Evolutionary conservation across 164 flowering plant genomes (phyloP), one percentile per base, ranked within the genome.

Genomic region (Houttuynia cordata): DNA sequence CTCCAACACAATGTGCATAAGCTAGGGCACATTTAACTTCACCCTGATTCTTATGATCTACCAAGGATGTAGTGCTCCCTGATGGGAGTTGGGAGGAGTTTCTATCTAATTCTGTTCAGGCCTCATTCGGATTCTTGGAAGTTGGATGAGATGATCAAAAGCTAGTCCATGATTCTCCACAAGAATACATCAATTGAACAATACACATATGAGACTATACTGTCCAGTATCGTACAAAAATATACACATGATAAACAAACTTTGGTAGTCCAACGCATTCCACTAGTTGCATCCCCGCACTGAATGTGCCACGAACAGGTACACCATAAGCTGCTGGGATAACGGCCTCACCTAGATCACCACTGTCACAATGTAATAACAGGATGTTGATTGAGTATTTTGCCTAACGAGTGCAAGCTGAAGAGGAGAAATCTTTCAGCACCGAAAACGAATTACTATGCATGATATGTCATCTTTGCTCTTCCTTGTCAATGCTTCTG

Each of bases 401-500:
- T 1, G 30, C 30, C 4, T 53, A 4, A 1, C 8, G 1, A 18
- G 15, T 1, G 18, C 19, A 22, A 15, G 34, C 10, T 10, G 57
- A 54, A 24, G 40, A 34, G 15, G 19, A 37, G 4, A 10, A 34
- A 21, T 20, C 45, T 19, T 15, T 57, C 65, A 72, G 77, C 76
- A 71, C 23, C 81, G 75, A 53, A 86, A 83, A 24, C 87, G 83
- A 49, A 86, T 78, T 14, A 86, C 88, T 24, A 86, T 80, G 72
- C 88, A 86, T 1, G 92, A 86, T 70, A 86, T 83, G 37, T 86
- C 92, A 58, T 86, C 92, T 77, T 82, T 86, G 62, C 92, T 86
- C 62, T 86, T 78, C 71, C 87, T 80, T 42, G 68, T 69, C 75
- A 86, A 62, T 42, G 92, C 92, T 60, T 80, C 87, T 10, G 71